Percentiles rank a stretch among this genome's conserved stretches.
Conservation (phyloP, 2,329 filamentous ascomycete species). For the Fusarium musae region DNA sequence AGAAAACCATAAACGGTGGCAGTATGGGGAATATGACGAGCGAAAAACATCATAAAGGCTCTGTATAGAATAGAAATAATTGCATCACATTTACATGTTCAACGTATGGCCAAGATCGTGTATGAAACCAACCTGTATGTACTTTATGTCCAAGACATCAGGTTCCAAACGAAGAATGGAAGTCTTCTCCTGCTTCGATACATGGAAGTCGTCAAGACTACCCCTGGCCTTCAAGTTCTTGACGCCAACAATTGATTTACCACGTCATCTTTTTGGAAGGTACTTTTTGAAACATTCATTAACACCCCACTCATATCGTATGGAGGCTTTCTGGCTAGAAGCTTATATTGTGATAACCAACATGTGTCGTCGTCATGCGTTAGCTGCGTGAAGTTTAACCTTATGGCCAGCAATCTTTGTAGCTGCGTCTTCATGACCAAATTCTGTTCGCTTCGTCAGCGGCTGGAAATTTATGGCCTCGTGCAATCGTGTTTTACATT, state of each 20-base stretch:
- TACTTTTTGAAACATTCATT: not conserved
- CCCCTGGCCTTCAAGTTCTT: not conserved
- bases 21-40: constrained; percentile 34
- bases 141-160: not conserved
- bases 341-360: not conserved
- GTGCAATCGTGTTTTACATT: fast-evolving
- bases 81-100: not conserved
- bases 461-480: not conserved
- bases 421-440: not conserved
- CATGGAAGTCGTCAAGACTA: not conserved
- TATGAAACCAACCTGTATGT: not conserved
- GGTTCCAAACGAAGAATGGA: not conserved
- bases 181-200: not conserved
- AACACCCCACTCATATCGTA: not conserved
- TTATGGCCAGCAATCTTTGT: not conserved
- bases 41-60: not conserved
- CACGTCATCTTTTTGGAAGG: too few species aligned
- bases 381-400: not conserved
- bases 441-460: not conserved
- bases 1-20: constrained; percentile 50
- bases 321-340: not conserved
- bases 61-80: not conserved
- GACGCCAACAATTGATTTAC: too few species aligned
- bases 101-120: fast-evolving
- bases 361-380: not conserved